Base-by-base conservation (phyloP, 164 flowering plant species). In the Magnolia sinica region DNA sequence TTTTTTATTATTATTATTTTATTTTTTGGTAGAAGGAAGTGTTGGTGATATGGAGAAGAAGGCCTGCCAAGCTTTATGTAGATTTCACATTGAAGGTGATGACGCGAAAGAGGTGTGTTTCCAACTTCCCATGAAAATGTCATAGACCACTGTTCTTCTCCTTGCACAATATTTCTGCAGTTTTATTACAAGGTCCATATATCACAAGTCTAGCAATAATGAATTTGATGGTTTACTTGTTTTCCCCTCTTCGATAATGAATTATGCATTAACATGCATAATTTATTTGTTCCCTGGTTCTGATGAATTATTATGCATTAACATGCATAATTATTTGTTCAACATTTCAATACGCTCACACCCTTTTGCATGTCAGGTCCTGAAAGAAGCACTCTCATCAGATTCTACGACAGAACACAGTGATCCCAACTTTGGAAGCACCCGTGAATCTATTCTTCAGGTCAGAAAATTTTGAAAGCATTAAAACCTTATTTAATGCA, bases 381-480 rank as follows among this genome's bases (percentile, higher is more conserved):
- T 94, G 79, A 86, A 86, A 83, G 92, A 89, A 83, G 89, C 79
- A 27, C 85, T 94, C 23, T 88, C 89, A 69, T 80, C 92, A 79
- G 86, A 74, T 83, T 69, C 86, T 81, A 68, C 70, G 50, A 74
- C 85, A 59, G 83, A 80, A 81, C 79, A 85, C 67, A 76, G 68
- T 68, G 84, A 86, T 68, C 90, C 88, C 19, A 90, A 89, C 61
- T 91, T 94, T 79, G 89, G 80, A 37, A 84, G 83, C 78, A 91
- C 93, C 27, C 98, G 98, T 74, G 92, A 91, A 78, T 85, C 93
- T 18, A 84, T 94, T 84, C 91, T 94, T 80, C 93, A 91, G 94
- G 98, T 94, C 73, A 78, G 85, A 49, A 71, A 59, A 11, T 37
- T 31, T 69, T 37, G 22, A 10, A 63, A 24, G 74, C 73, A 55